Evolutionary conservation across 2,329 filamentous ascomycete genomes (phyloP), one percentile per base, ranked within the genome.

Genomic region (Huntiella omanensis): DNA sequence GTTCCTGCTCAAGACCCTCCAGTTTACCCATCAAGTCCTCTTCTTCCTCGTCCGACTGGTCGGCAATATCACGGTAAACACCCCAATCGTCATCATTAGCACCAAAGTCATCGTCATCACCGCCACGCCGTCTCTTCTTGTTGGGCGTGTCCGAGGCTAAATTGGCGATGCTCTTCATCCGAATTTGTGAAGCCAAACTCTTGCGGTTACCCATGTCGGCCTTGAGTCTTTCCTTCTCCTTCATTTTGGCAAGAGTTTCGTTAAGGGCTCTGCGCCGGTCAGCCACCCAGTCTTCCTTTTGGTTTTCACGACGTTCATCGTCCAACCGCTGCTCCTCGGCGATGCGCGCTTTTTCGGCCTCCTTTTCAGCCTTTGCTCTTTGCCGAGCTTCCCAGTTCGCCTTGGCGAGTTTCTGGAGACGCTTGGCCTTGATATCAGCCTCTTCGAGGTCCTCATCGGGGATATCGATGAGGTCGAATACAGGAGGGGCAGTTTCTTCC

Each of bases 11-110:
- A 10, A 95, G 73, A 1, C 66, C 68, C 57, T 83, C 83, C 40
- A 98, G 72, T 48, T 70, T 73, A 4, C 70, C 74, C 48, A 75
- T 72, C 0, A 94, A 71, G 56, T 96, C 88, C 60, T 88, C 83
- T 58, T 96, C 88, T 58, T 93, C 87, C 51, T 91, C 84, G 57
- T 81, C 84, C 5, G 82, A 80, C 43, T 85, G 86, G 1, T 83
- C 85, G 2, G 85, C 83, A 48, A 96, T 92, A 36, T 84, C 84
- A 45, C 91, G 80, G 62, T 98, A 98, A 11, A 98, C 85, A 49
- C 85, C 85, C 91, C 91, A 98, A 60, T 98, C 91, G 48, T 92
- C 87, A 57, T 98, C 91, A 60, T 98, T 88, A 43, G 87, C 87
- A 48, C 91, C 91, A 58, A 98, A 98, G 50, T 84, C 86, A 58